Evolutionary conservation across 345 rosid species (phyloP).

Genomic region (Crucihimalaya himalaica): DNA sequence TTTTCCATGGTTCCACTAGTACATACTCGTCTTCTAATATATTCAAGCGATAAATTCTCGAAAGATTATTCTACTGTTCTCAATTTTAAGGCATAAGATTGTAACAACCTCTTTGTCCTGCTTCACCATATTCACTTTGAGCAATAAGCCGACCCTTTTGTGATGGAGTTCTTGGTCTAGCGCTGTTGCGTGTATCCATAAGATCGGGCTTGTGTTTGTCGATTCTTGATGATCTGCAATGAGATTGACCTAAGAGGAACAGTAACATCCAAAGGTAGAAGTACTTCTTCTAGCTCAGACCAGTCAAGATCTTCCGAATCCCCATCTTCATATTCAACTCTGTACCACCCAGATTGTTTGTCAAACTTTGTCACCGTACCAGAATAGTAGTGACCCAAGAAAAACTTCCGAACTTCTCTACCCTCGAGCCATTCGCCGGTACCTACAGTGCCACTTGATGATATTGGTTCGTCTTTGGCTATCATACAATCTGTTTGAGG

Average conservation of each 20-base stretch:
- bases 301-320: conserved; percentile 87
- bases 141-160: not conserved
- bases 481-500: conserved; percentile 24
- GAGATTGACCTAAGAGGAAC: conserved; percentile 67
- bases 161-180: conserved; percentile 12
- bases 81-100: not conserved
- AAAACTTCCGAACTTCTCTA: conserved; percentile 67
- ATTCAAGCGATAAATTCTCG: not conserved
- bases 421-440: conserved; percentile 90
- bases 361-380: conserved; percentile 69
- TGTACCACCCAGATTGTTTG: conserved; percentile 73
- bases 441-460: conserved; percentile 43
- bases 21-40: conserved; percentile 4
- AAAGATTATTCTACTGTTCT: not conserved
- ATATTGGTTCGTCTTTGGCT: conserved; percentile 27
- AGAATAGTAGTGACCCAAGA: conserved; percentile 48
- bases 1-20: not conserved
- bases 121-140: conserved; percentile 20
- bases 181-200: not conserved
- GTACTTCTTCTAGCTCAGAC: conserved; percentile 65
- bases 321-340: conserved; percentile 82
- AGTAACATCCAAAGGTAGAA: conserved; percentile 69
- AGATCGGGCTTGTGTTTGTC: conserved; percentile 28
- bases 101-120: not conserved
- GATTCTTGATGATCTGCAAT: conserved; percentile 48